Evolutionary conservation across 345 rosid species (phyloP), one percentile per base, ranked within the genome.

Genomic region (Arabidopsis thaliana): DNA sequence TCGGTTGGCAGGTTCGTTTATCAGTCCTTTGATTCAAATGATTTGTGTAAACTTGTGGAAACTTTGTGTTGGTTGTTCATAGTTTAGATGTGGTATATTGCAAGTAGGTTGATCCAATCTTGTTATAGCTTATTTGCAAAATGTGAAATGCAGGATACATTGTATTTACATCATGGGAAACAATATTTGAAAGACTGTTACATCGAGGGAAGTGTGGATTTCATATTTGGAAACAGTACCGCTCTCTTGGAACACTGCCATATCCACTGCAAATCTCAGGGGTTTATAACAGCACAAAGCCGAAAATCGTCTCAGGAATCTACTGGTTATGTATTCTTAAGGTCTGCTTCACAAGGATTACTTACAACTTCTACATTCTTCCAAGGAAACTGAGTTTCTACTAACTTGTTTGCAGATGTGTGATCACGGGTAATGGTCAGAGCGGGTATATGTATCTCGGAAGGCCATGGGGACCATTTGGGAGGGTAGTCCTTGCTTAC

Each of bases 391-490:
- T 63, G 13, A 44, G 4, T 16, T 56, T 59, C 34, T 37, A 44
- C 59, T 41, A 24, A 11, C 13, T 16, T 36, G 12, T 58, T 55
- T 78, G 86, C 84, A 95, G 98, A 75, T 95, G 98, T 77, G 91
- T 89, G 72, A 88, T 95, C 69, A 88, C 97, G 1, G 99, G 99
- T 10, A 89, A 85, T 79, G 96, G 98, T 69, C 83, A 83, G 48
- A 69, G 65, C 45, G 85, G 85, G 64, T 90, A 89, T 73, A 36
- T 65, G 44, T 71, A 87, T 82, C 97, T 92, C 1, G 98, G 98
- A 74, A 86, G 98, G 20, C 99, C 98, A 51, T 90, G 96, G 98
- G 98, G 97, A 80, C 98, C 96, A 25, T 90, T 95, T 20, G 97
- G 97, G 79, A 89, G 98, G 66, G 99, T 89, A 68, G 92, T 95